Evolutionary conservation across 352 stramenopile genomes (phyloP).

Genomic region (Elongisporangium prolatum): DNA sequence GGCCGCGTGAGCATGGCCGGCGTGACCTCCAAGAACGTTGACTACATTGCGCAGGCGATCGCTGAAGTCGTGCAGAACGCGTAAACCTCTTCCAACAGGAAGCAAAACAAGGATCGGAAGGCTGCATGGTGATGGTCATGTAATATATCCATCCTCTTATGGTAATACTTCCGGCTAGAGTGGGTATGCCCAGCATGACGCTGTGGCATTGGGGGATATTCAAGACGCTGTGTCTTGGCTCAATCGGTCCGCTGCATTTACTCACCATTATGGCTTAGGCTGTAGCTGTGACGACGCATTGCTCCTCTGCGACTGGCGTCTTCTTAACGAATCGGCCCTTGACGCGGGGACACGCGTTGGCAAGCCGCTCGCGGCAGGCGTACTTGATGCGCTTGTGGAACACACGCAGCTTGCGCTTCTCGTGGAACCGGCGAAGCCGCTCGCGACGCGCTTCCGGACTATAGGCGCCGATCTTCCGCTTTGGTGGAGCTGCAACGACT

Average conservation of each 20-base stretch:
- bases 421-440: slow-evolving; percentile 59
- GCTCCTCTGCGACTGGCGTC: background rate
- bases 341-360: slow-evolving; percentile 58
- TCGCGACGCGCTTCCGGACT: slow-evolving; percentile 39
- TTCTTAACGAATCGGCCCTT: slow-evolving; percentile 61
- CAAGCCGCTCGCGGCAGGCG: slow-evolving; percentile 60
- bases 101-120: background rate
- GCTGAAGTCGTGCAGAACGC: slow-evolving; percentile 90
- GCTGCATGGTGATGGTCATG: background rate
- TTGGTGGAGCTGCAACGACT: background rate
- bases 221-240: background rate
- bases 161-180: background rate
- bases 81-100: slow-evolving; percentile 21
- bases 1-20: slow-evolving; percentile 98
- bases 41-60: slow-evolving; percentile 95
- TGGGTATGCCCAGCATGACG: background rate
- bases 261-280: background rate
- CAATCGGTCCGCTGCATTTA: background rate
- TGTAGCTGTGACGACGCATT: background rate
- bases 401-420: slow-evolving; percentile 69
- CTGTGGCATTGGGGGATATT: background rate
- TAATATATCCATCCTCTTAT: background rate
- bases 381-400: slow-evolving; percentile 76
- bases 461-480: slow-evolving; percentile 61
- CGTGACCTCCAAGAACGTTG: slow-evolving; percentile 95